Evolutionary conservation across 2,329 filamentous ascomycete species (phyloP).

Genomic region (Elsinoe ampelina): DNA sequence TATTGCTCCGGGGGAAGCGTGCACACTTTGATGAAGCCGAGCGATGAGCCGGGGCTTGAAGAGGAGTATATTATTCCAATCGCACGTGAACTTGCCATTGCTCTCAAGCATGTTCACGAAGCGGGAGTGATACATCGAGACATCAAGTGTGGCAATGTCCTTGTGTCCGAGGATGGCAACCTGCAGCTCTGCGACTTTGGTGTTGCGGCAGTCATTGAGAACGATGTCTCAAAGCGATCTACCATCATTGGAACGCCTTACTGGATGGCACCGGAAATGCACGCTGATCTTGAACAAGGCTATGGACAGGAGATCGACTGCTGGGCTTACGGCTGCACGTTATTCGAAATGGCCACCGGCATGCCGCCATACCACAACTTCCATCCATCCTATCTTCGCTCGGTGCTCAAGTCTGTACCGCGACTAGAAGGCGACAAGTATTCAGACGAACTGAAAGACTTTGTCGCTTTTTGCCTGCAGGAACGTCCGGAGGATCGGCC

Average conservation of each 20-base stretch:
- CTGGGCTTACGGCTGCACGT: conserved; percentile 75
- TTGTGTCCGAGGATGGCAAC: conserved; percentile 65
- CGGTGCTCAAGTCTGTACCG: conserved; percentile 54
- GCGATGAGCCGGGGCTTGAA: conserved; percentile 34
- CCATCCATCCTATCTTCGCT: conserved; percentile 44
- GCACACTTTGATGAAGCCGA: conserved; percentile 50
- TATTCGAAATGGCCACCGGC: conserved; percentile 73
- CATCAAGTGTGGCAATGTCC: conserved; percentile 65
- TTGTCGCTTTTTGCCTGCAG: conserved; percentile 65
- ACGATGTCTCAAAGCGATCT: conserved; percentile 63
- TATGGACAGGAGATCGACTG: conserved; percentile 55
- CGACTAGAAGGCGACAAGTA: conserved; percentile 63
- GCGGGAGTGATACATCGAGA: conserved; percentile 57
- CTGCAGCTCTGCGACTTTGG: conserved; percentile 82
- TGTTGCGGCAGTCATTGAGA: conserved; percentile 69
- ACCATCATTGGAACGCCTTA: conserved; percentile 76
- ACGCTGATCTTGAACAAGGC: conserved; percentile 19
- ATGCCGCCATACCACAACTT: conserved; percentile 59
- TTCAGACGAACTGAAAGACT: conserved; percentile 57
- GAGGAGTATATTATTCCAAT: conserved; percentile 56
- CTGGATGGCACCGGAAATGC: conserved; percentile 76
- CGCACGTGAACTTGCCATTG: conserved; percentile 53
- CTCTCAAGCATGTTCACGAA: conserved; percentile 55
- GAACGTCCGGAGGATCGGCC: conserved; percentile 60
- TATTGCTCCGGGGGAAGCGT: conserved; percentile 80